phyloP scores from a whole-genome alignment of 345 rosid genomes.

The Dovyalis caffra region DNA sequence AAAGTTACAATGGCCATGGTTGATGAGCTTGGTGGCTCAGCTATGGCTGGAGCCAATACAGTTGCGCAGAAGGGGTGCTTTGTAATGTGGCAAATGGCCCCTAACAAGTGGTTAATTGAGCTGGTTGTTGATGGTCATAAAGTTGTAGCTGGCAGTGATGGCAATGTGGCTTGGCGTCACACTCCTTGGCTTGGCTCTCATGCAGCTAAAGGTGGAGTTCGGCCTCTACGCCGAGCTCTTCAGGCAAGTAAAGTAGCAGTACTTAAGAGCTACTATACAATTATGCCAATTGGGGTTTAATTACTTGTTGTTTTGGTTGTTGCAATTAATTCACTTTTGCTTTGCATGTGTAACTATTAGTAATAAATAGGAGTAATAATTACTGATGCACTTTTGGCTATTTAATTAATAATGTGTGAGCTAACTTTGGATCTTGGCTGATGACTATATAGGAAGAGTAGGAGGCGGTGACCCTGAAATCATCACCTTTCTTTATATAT shows the following conservation, averaged over 20 bases:
- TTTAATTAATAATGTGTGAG: neutral
- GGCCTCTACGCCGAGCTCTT: constrained; percentile 86
- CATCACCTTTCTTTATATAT: neutral
- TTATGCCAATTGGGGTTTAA: neutral
- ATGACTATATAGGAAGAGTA: neutral
- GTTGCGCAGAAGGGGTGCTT: constrained; percentile 77
- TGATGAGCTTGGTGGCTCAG: constrained; percentile 50
- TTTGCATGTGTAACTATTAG: neutral
- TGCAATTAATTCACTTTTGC: neutral
- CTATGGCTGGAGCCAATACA: constrained; percentile 26
- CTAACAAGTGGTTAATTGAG: constrained; percentile 88
- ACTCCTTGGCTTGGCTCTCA: constrained; percentile 93
- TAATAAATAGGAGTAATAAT: neutral
- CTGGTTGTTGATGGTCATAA: constrained; percentile 73
- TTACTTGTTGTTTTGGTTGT: neutral
- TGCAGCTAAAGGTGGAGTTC: constrained; percentile 79
- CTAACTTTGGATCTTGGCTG: neutral
- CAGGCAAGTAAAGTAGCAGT: constrained; percentile 81
- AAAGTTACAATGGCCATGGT: constrained; percentile 79
- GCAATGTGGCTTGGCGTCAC: constrained; percentile 85
- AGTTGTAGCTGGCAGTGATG: constrained; percentile 86
- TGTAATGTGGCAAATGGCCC: constrained; percentile 98
- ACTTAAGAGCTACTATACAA: neutral
- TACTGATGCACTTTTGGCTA: neutral
- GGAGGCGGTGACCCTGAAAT: neutral